A percentile compares a stretch with the other conserved stretches of the same genome.
These are phyloP conservation scores for Zizania palustris DNA, from an alignment of 202 grass and related monocot genomes.

Conservation along the genomic window DNA sequence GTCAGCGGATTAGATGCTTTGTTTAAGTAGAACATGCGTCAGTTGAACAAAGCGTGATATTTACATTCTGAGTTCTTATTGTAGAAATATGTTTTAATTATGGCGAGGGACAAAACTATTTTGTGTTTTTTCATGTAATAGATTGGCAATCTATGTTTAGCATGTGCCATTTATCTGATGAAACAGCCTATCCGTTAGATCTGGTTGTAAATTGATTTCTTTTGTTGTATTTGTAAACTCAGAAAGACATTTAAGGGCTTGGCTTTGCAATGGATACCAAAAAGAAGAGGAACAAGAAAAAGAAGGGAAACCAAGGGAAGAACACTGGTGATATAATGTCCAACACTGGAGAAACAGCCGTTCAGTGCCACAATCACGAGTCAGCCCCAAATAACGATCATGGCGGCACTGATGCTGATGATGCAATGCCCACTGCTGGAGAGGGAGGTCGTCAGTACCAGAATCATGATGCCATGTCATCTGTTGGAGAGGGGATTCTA, in stretches of 20 bases:
- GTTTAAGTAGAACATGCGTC: background rate
- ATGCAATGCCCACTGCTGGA: constrained; percentile 44
- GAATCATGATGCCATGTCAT: constrained; percentile 36
- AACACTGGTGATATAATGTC: constrained; percentile 45
- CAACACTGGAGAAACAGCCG: constrained; percentile 51
- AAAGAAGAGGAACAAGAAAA: constrained; percentile 95
- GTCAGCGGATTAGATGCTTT: background rate
- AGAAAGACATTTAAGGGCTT: constrained; percentile 15
- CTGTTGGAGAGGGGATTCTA: constrained; percentile 41
- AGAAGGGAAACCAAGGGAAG: constrained; percentile 82
- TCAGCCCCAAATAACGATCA: constrained; percentile 40
- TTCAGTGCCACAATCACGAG: constrained; percentile 45
- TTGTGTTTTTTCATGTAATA: background rate
- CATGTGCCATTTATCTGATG: constrained; percentile 6
- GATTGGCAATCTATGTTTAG: background rate
- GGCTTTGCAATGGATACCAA: constrained; percentile 70
- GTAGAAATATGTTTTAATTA: constrained; percentile 5
- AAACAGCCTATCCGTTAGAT: constrained; percentile 2
- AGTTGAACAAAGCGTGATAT: constrained; percentile 10
- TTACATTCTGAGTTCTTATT: background rate
- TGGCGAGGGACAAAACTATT: background rate
- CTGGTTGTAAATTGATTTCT: constrained; percentile 22
- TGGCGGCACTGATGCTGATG: constrained; percentile 47
- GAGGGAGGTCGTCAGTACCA: constrained; percentile 41
- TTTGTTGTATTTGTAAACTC: background rate